Conservation (phyloP, 1,139 yeast species). For the Candida pseudoviswanathii region DNA sequence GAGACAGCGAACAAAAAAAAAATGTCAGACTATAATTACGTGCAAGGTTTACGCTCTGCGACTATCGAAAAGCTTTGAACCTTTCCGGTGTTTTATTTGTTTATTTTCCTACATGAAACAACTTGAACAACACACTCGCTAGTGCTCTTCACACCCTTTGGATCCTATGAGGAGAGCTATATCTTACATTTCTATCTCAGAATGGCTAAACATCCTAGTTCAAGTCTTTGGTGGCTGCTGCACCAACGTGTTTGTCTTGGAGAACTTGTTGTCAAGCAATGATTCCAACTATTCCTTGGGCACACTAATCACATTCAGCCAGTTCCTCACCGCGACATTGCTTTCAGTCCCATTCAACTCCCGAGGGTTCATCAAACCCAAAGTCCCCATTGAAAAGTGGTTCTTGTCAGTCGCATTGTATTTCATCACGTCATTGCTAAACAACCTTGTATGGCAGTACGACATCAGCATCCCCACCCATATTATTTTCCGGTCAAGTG, state of each 20-base stretch:
- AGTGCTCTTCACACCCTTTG: too few relatives aligned
- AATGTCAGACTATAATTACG: too few relatives aligned
- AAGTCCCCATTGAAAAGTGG: conserved; percentile 54
- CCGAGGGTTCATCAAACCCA: conserved; percentile 17
- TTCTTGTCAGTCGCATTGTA: conserved; percentile 51
- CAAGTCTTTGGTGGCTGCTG: conserved; percentile 77
- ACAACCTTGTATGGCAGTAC: conserved; percentile 60
- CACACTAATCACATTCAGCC: conserved; percentile 58
- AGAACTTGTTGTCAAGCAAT: conserved; percentile 42
- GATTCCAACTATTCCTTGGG: conserved; percentile 28
- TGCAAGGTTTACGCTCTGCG: too few relatives aligned
- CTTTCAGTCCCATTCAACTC: conserved; percentile 19
- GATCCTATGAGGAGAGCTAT: not conserved
- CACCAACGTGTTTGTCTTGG: conserved; percentile 65
- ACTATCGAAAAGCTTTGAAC: too few relatives aligned
- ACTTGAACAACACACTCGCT: too few relatives aligned
- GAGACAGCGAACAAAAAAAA: too few relatives aligned
- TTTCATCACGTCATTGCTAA: conserved; percentile 54
- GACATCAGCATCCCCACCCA: conserved; percentile 68
- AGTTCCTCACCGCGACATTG: conserved; percentile 56
- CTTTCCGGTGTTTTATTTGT: too few relatives aligned
- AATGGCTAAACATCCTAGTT: conserved; percentile 19
- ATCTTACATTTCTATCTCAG: conserved; percentile 5
- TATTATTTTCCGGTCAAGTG: conserved; percentile 66
- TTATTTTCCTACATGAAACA: too few relatives aligned